These are phyloP conservation scores for Pseudognaphalium luteoalbum DNA, from an alignment of 129 eudicot species.

Conservation along the genomic window DNA sequence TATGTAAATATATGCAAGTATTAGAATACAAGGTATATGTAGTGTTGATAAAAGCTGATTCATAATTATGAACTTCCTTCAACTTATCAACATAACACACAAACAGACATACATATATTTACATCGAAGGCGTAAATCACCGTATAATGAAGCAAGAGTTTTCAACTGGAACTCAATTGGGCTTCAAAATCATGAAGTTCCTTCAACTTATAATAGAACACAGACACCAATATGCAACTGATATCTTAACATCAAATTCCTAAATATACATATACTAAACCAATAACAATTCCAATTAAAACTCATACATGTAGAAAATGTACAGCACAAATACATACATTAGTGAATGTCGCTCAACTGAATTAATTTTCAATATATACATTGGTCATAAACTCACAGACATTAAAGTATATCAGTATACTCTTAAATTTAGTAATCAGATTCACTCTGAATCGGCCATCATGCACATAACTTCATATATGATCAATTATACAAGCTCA, in stretches of 20 bases:
- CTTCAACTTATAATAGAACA: no score
- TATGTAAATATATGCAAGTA: no score
- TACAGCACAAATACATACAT: neutral
- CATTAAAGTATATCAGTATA: slow-evolving; percentile 12
- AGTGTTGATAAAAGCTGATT: no score
- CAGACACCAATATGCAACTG: no score
- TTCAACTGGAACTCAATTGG: neutral
- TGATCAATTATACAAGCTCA: slow-evolving; percentile 1
- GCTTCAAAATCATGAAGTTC: neutral
- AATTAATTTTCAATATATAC: neutral
- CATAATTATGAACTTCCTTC: no score
- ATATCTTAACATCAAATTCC: no score
- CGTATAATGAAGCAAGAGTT: neutral
- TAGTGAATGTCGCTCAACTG: slow-evolving; percentile 3
- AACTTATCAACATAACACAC: no score
- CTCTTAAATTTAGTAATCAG: neutral
- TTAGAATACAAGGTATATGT: no score
- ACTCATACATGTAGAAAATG: slow-evolving; percentile 7
- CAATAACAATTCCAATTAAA: neutral
- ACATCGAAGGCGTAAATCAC: neutral
- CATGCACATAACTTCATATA: slow-evolving; percentile 15
- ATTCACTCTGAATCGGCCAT: slow-evolving; percentile 13
- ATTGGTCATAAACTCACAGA: slow-evolving; percentile 17
- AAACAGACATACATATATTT: no score
- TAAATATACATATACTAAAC: neutral